Conservation (phyloP, 306 rosid species). For the Dryas octopetala region DNA sequence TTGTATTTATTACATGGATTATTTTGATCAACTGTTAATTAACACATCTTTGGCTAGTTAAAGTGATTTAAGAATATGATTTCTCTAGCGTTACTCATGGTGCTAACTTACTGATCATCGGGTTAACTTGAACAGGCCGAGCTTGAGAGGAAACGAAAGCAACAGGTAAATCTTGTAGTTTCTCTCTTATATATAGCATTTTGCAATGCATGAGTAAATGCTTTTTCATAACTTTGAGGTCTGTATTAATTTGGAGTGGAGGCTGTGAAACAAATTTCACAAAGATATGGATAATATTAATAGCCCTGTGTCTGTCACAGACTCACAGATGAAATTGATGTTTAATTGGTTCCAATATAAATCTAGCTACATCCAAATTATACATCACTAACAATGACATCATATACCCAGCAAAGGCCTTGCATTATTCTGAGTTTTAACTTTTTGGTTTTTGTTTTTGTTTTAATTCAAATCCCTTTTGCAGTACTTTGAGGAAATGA, state of each 20-base stretch:
- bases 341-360: not conserved
- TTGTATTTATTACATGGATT: not conserved
- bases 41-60: no score
- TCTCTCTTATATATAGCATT: no score
- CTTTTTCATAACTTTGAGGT: not conserved
- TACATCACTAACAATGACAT: no score
- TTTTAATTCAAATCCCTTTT: not conserved
- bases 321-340: no score
- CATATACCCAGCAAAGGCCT: no score
- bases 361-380: not conserved
- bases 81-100: no score
- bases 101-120: not conserved
- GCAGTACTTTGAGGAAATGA: constrained; percentile 65
- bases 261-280: no score
- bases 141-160: constrained; percentile 63
- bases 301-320: no score
- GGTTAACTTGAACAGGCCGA: constrained; percentile 50
- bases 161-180: constrained; percentile 50
- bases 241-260: not conserved
- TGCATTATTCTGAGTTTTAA: no score
- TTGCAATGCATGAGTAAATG: not conserved
- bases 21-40: no score
- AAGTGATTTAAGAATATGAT: no score
- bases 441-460: not conserved
- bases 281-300: no score